These are phyloP conservation scores for Neoboletus brunneissimus DNA, from an alignment of 768 basidiomycete species.

Conservation along the genomic window DNA sequence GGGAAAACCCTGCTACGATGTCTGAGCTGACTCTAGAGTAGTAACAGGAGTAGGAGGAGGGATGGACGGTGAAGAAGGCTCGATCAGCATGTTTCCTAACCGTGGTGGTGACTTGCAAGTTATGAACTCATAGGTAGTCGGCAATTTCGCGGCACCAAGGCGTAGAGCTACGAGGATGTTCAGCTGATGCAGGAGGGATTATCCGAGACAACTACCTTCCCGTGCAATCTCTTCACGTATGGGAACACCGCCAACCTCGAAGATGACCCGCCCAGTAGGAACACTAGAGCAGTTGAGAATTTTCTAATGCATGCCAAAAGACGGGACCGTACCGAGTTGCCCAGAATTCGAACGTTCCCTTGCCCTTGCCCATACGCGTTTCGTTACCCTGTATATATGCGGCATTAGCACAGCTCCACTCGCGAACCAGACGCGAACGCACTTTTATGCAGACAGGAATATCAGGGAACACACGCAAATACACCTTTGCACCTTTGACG, in stretches of 20 bases:
- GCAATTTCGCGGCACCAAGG: slow-evolving; percentile 84
- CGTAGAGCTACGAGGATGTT: slow-evolving; percentile 60
- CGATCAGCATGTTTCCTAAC: slow-evolving; percentile 62
- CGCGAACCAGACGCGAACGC: slow-evolving; percentile 11
- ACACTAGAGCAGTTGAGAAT: slow-evolving; percentile 49
- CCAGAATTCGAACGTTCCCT: slow-evolving; percentile 97
- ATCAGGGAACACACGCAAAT: slow-evolving; percentile 90
- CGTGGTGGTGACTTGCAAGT: slow-evolving; percentile 64
- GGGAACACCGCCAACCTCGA: slow-evolving; percentile 88
- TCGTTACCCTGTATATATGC: slow-evolving; percentile 74
- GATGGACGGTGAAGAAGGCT: slow-evolving; percentile 29
- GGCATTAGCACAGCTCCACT: neutral
- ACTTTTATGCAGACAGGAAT: slow-evolving; percentile 98
- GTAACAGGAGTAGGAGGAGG: slow-evolving; percentile 11
- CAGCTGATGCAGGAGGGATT: neutral
- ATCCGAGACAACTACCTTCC: slow-evolving; percentile 56
- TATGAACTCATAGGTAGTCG: slow-evolving; percentile 87
- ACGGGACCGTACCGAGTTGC: slow-evolving; percentile 67
- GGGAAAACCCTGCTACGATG: slow-evolving; percentile 5
- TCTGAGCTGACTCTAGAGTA: slow-evolving; percentile 9
- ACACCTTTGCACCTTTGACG: slow-evolving; percentile 86
- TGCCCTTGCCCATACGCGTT: slow-evolving; percentile 99
- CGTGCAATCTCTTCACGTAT: slow-evolving; percentile 91
- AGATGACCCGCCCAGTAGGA: slow-evolving; percentile 83
- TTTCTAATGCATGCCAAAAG: neutral